Percentiles rank a stretch among this genome's conserved stretches.
Conservation (phyloP, 2,329 filamentous ascomycete species). For the Alternaria arbusti region DNA sequence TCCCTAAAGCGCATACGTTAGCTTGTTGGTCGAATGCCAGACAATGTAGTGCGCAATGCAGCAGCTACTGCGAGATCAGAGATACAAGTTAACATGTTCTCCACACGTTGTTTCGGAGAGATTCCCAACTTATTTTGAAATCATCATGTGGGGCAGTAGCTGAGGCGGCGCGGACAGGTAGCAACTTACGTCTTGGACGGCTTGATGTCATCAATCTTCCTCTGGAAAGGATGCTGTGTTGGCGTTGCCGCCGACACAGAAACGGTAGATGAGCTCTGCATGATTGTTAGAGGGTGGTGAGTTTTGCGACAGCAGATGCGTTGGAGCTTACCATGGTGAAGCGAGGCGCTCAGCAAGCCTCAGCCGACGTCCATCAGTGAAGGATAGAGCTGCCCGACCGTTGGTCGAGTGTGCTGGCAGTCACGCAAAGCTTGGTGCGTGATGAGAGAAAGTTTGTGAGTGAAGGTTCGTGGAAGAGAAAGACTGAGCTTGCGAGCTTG, state of each 20-base stretch:
- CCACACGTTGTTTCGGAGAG: conserved; percentile 98
- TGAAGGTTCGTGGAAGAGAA: conserved; percentile 31
- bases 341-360: conserved; percentile 36
- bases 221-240: conserved; percentile 75
- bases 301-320: conserved; percentile 11
- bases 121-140: conserved; percentile 96
- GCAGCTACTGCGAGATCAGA: conserved; percentile 60
- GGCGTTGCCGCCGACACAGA: conserved; percentile 78
- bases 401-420: conserved; percentile 36
- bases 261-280: conserved; percentile 67
- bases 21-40: conserved; percentile 18
- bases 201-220: conserved; percentile 81
- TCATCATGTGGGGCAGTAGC: conserved; percentile 70
- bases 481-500: conserved; percentile 36
- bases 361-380: conserved; percentile 47
- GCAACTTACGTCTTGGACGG: conserved; percentile 82
- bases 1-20: conserved; percentile 66
- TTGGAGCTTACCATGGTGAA: conserved; percentile 44
- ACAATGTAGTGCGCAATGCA: conserved; percentile 13
- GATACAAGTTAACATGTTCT: conserved; percentile 83
- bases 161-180: conserved; percentile 2
- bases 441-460: conserved; percentile 27
- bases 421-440: conserved; percentile 40
- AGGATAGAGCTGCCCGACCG: conserved; percentile 37
- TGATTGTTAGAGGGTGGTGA: conserved; percentile 20